Conservation (phyloP, 108 stramenopile genomes). For the Nitzschia palea region DNA sequence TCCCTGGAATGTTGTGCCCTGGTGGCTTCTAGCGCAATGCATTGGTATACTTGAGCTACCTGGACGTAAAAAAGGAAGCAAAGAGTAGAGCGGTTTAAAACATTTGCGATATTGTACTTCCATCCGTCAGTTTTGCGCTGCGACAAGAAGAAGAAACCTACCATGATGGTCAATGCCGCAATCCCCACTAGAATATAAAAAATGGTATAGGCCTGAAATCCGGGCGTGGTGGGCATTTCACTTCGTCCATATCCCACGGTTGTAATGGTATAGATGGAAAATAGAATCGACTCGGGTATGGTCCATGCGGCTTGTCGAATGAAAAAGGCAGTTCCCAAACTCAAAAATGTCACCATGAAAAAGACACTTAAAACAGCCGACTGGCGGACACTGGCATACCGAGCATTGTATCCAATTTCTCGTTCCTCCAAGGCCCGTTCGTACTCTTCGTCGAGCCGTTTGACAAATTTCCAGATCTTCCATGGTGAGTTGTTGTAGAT, state of each 20-base stretch:
- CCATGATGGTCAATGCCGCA: constrained; percentile 78
- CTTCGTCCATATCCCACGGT: constrained; percentile 85
- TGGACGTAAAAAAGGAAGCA: neutral
- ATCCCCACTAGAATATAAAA: constrained; percentile 78
- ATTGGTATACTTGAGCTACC: constrained; percentile 79
- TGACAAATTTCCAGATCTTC: constrained; percentile 63
- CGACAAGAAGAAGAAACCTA: too few species aligned
- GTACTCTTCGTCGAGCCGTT: constrained; percentile 74
- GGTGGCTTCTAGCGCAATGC: constrained; percentile 75
- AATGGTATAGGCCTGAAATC: constrained; percentile 74
- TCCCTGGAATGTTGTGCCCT: constrained; percentile 61
- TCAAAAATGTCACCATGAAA: constrained; percentile 63
- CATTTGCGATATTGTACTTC: too few species aligned
- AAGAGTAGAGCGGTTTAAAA: neutral
- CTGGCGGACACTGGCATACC: constrained; percentile 67
- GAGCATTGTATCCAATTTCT: constrained; percentile 80
- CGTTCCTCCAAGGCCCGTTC: constrained; percentile 77
- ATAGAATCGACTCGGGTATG: constrained; percentile 70
- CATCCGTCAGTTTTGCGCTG: too few species aligned
- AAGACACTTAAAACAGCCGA: constrained; percentile 53
- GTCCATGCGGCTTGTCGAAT: constrained; percentile 54
- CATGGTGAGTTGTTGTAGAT: neutral
- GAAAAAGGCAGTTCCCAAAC: constrained; percentile 66
- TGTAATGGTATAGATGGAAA: constrained; percentile 85
- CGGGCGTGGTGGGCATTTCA: constrained; percentile 62